Conservation (phyloP, 164 flowering plant genomes). For the Nymphaea thermarum region DNA sequence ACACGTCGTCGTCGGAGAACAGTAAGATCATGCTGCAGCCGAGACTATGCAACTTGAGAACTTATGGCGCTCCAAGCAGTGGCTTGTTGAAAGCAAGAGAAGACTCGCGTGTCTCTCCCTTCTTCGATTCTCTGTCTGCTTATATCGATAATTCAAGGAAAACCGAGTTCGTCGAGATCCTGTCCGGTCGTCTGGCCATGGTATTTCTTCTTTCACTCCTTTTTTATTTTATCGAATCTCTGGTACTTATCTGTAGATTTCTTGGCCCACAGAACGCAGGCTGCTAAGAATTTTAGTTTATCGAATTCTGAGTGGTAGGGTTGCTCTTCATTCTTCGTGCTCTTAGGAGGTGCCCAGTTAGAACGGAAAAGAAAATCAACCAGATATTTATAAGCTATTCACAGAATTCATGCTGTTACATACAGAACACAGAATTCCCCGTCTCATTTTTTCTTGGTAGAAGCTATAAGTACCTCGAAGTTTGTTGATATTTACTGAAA, state of each 20-base stretch:
- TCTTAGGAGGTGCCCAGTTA: no score
- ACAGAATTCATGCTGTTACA: no score
- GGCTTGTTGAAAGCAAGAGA: conserved; percentile 23
- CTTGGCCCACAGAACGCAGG: background rate
- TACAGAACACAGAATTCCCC: no score
- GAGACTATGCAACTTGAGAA: conserved; percentile 60
- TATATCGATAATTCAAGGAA: conserved; percentile 77
- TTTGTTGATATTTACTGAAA: no score
- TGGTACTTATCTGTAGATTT: background rate
- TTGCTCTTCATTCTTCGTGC: no score
- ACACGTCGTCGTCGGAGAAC: conserved; percentile 4
- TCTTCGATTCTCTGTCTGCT: conserved; percentile 58
- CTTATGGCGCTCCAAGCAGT: conserved; percentile 48
- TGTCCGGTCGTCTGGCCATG: conserved; percentile 90
- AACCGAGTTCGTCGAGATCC: conserved; percentile 76
- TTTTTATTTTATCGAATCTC: background rate
- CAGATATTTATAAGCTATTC: no score
- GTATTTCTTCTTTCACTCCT: conserved; percentile 17
- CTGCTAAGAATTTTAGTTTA: background rate
- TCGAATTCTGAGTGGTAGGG: background rate
- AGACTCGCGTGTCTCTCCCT: conserved; percentile 36
- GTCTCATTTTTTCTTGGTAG: no score
- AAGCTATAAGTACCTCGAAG: no score
- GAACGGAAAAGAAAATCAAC: no score
- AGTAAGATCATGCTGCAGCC: conserved; percentile 68